Evolutionary conservation across 2,329 filamentous ascomycete species (phyloP).

Genomic region (Penicillium brevicompactum): DNA sequence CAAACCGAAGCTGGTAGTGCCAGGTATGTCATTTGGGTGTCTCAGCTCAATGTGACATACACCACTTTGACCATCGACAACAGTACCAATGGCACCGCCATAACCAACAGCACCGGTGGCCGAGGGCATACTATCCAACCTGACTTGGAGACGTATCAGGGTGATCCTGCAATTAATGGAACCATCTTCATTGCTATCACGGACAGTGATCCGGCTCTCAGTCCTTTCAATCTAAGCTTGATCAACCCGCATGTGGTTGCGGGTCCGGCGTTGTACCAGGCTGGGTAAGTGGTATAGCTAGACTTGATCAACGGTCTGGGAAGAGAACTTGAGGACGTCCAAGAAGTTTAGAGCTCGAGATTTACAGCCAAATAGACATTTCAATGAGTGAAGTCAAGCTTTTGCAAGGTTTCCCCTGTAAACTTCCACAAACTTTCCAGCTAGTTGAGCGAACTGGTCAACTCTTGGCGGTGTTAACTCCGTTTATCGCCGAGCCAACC

Average conservation of each 20-base stretch:
- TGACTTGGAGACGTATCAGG: slow-evolving; percentile 65
- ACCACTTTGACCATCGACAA: slow-evolving; percentile 56
- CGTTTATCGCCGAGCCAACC: slow-evolving; percentile 15
- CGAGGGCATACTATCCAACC: slow-evolving; percentile 72
- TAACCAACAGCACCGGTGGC: slow-evolving; percentile 32
- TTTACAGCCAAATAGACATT: background rate
- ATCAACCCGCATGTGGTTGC: slow-evolving; percentile 78
- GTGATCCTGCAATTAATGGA: slow-evolving; percentile 71
- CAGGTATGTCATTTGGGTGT: slow-evolving; percentile 73
- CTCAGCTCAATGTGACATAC: slow-evolving; percentile 76
- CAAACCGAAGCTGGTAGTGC: slow-evolving; percentile 55
- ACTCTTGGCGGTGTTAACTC: slow-evolving; percentile 1
- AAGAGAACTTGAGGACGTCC: background rate
- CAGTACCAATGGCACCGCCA: slow-evolving; percentile 45
- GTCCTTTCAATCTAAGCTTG: slow-evolving; percentile 73
- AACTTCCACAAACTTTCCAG: too few relatives aligned
- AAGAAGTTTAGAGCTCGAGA: background rate
- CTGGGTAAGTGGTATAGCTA: slow-evolving; percentile 58
- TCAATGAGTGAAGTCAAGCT: background rate
- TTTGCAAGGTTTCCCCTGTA: too few relatives aligned
- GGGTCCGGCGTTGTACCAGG: slow-evolving; percentile 71
- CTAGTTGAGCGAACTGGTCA: background rate
- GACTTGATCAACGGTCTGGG: too few relatives aligned
- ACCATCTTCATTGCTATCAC: slow-evolving; percentile 81
- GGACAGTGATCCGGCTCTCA: slow-evolving; percentile 67